phyloP scores from a whole-genome alignment of 805 yeast genomes.

The Zygosaccharomyces lentus region DNA sequence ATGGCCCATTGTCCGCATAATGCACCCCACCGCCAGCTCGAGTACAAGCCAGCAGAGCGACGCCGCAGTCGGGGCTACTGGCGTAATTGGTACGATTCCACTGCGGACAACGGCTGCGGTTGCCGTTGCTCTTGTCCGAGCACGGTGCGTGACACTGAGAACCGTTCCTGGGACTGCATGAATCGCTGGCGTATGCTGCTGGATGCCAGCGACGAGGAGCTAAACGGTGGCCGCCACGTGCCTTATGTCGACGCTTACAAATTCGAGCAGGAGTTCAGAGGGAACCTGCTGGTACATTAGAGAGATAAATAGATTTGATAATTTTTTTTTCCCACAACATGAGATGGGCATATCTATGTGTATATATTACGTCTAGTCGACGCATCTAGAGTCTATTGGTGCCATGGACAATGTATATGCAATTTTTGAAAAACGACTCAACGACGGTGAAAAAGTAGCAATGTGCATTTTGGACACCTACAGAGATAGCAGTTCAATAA shows the following conservation, averaged over 20 bases:
- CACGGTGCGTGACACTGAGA: conserved; percentile 50
- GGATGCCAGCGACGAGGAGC: conserved; percentile 5
- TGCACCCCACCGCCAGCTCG: conserved; percentile 41
- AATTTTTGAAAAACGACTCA: no score
- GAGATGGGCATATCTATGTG: no score
- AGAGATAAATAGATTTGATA: background rate
- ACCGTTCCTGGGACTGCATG: conserved; percentile 49
- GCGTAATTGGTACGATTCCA: conserved; percentile 34
- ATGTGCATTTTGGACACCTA: no score
- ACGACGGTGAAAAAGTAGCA: no score
- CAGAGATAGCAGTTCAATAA: no score
- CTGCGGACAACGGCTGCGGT: conserved; percentile 55
- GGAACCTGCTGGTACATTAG: conserved; percentile 4
- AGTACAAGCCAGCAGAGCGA: conserved; percentile 35
- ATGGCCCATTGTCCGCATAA: conserved; percentile 81
- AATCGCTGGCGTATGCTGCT: conserved; percentile 44
- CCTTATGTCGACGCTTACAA: conserved; percentile 7
- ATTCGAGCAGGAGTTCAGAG: conserved; percentile 7
- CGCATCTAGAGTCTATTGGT: no score
- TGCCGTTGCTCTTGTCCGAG: conserved; percentile 82
- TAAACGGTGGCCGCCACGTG: conserved; percentile 6
- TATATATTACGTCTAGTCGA: no score
- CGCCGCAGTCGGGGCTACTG: conserved; percentile 23
- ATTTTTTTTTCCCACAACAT: background rate
- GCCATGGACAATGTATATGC: no score